Conservation (phyloP, 805 yeast genomes). For the Kluyveromyces dobzhanskii region DNA sequence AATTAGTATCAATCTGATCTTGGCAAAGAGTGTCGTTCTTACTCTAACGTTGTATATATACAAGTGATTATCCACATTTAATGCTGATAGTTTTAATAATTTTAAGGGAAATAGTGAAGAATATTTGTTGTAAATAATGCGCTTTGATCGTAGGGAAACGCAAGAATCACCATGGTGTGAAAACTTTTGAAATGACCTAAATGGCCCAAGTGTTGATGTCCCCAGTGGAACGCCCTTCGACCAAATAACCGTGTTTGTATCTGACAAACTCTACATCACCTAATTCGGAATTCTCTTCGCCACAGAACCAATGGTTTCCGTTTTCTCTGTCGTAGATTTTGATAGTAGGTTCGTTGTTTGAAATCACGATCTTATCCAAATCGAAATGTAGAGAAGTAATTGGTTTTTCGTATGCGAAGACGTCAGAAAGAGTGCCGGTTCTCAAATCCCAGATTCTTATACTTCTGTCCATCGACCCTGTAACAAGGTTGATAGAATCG, state of each 20-base stretch:
- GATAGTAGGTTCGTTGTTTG: conserved; percentile 41
- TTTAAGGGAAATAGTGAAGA: too few relatives aligned
- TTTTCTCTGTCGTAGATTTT: conserved; percentile 51
- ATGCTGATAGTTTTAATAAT: too few relatives aligned
- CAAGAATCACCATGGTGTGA: too few relatives aligned
- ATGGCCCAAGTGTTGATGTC: conserved; percentile 58
- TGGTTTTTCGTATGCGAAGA: conserved; percentile 52
- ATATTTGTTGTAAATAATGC: too few relatives aligned
- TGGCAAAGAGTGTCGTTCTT: too few relatives aligned
- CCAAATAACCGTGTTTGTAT: conserved; percentile 55
- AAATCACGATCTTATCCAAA: conserved; percentile 43
- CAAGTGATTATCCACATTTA: too few relatives aligned
- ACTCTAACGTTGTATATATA: too few relatives aligned
- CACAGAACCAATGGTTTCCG: conserved; percentile 46
- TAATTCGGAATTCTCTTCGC: conserved; percentile 28
- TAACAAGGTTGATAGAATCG: conserved; percentile 53
- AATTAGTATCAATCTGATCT: too few relatives aligned
- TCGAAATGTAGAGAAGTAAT: conserved; percentile 55
- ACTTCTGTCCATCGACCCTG: conserved; percentile 57
- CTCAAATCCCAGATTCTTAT: conserved; percentile 68
- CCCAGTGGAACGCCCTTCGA: conserved; percentile 59
- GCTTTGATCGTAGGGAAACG: too few relatives aligned
- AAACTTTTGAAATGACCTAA: conserved; percentile 9
- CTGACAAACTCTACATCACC: conserved; percentile 34
- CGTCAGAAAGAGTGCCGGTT: conserved; percentile 52